These are phyloP conservation scores for Clarireedia paspali DNA, from an alignment of 2,329 filamentous ascomycete genomes.

Conservation along the genomic window DNA sequence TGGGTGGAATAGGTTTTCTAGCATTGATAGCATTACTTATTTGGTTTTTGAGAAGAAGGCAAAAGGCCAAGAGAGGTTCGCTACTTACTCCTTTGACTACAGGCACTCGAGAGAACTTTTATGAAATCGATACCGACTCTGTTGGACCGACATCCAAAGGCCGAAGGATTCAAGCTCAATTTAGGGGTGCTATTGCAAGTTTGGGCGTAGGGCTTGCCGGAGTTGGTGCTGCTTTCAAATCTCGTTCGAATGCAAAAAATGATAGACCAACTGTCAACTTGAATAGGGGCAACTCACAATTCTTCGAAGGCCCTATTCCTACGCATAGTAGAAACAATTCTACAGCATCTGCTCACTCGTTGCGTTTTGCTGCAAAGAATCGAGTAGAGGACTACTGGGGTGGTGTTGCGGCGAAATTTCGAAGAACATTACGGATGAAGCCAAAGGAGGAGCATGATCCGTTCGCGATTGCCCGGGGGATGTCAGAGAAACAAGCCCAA, in stretches of 20 bases:
- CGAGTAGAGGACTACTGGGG: conserved; percentile 40
- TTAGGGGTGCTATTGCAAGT: conserved; percentile 14
- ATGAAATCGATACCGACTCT: conserved; percentile 19
- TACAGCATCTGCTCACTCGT: conserved; percentile 12
- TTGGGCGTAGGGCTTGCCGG: conserved; percentile 18
- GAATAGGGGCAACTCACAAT: conserved; percentile 47
- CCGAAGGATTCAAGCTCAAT: conserved; percentile 15
- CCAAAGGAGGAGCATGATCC: conserved; percentile 32
- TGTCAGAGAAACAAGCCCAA: conserved; percentile 22
- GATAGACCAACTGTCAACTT: conserved; percentile 39
- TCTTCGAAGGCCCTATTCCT: conserved; percentile 30
- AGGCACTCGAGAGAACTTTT: conserved; percentile 17
- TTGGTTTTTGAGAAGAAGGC: conserved; percentile 21
- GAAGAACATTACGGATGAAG: conserved; percentile 32
- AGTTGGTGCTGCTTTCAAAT: conserved; percentile 23
- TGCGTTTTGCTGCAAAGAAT: conserved; percentile 24
- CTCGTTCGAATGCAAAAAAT: conserved; percentile 21
- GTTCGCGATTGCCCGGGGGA: conserved; percentile 26
- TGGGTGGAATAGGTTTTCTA: conserved; percentile 24
- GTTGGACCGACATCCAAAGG: conserved; percentile 14
- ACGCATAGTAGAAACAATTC: conserved; percentile 36
- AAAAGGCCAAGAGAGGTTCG: conserved; percentile 17
- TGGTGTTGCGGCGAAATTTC: conserved; percentile 34
- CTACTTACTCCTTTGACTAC: conserved; percentile 23
- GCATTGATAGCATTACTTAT: conserved; percentile 23